A percentile compares a stretch with the other conserved stretches of the same genome.
Conservation (phyloP, 805 yeast species). For the Kazachstania kunashirensis region DNA sequence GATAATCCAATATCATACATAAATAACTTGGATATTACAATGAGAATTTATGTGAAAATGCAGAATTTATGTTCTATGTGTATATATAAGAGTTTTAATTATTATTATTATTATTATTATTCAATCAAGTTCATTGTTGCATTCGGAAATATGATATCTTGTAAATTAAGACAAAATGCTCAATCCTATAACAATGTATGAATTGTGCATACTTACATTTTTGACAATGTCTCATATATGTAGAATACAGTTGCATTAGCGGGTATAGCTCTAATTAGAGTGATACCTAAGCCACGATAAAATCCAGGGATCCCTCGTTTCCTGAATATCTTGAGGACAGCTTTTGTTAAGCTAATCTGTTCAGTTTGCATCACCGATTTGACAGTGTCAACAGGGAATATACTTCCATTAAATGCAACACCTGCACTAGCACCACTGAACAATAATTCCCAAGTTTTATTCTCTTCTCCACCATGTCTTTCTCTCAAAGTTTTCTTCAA, state of each 20-base stretch:
- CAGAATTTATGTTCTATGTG: too few species aligned
- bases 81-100: too few species aligned
- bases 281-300: constrained; percentile 78
- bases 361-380: constrained; percentile 69
- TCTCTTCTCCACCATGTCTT: constrained; percentile 19
- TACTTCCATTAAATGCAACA: constrained; percentile 61
- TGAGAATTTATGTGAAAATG: too few species aligned
- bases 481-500: constrained; percentile 31
- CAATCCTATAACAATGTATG: too few species aligned
- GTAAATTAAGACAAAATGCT: too few species aligned
- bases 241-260: constrained; percentile 83
- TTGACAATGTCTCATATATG: constrained; percentile 49
- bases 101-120: too few species aligned
- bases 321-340: constrained; percentile 34
- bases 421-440: constrained; percentile 85
- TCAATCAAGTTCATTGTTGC: too few species aligned
- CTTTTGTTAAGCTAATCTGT: constrained; percentile 33
- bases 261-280: constrained; percentile 74
- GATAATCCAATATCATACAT: too few species aligned
- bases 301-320: constrained; percentile 60
- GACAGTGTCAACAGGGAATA: constrained; percentile 85
- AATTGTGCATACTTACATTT: too few species aligned
- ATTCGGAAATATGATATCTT: too few species aligned
- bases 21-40: too few species aligned
- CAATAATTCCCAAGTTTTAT: constrained; percentile 45